phyloP scores from a whole-genome alignment of 345 rosid genomes.

The Jatropha curcas region DNA sequence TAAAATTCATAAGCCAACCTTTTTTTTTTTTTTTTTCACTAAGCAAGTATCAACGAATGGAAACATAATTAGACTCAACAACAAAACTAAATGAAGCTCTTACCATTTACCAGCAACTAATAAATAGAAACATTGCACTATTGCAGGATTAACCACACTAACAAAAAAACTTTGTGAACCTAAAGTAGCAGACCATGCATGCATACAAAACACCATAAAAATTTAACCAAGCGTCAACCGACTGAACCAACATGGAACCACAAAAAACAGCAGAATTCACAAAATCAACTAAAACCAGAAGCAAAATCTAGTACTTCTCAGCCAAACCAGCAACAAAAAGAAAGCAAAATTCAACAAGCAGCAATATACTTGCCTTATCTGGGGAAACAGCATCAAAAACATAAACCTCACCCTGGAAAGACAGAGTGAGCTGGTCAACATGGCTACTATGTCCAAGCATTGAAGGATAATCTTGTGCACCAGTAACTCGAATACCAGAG shows the following conservation, averaged over 20 bases:
- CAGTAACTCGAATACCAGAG: constrained; percentile 17
- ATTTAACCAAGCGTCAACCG: background rate
- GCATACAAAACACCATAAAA: background rate
- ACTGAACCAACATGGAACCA: background rate
- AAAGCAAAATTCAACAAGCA: background rate
- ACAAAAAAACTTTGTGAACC: background rate
- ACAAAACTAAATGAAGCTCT: background rate
- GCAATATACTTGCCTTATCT: constrained; percentile 33
- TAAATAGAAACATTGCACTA: no score
- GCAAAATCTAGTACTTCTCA: constrained; percentile 1
- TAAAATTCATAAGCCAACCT: background rate
- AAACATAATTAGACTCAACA: background rate
- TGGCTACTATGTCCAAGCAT: constrained; percentile 25
- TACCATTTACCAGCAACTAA: background rate
- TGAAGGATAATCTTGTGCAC: constrained; percentile 18
- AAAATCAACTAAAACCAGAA: constrained; percentile 10
- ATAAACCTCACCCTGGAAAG: constrained; percentile 55
- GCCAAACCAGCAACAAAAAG: background rate
- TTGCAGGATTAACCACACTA: background rate
- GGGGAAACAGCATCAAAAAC: constrained; percentile 50
- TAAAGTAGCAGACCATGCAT: background rate
- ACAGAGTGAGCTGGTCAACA: constrained; percentile 43
- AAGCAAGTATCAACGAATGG: background rate
- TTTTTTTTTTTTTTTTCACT: background rate
- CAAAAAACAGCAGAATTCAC: background rate